Base-by-base conservation (phyloP, 164 flowering plant species). In the Platanus orientalis region DNA sequence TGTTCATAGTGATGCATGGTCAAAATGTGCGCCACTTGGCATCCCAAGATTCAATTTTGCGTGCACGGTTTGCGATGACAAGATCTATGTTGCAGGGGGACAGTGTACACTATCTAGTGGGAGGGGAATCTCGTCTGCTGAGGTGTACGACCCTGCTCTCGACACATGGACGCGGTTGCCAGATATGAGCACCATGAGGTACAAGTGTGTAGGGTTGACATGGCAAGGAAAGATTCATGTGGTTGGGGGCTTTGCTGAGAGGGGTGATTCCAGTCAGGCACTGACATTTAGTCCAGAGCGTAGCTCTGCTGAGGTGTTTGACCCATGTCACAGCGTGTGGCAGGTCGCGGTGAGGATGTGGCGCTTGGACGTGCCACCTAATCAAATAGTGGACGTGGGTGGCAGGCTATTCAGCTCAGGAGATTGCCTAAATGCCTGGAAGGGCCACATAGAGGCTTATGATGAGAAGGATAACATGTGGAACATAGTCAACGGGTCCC, bases 71-170 rank as follows among this genome's bases (percentile, higher is more conserved):
- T 60, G 66, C 36, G 83, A 79, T 24, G 63, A 69, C 44, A 84
- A 78, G 55, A 78, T 86, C 60, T 84, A 77, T 16, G 87, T 79
- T 59, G 89, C 89, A 0, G 89, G 89, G 0, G 92, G 89, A 6
- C 74, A 81, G 58, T 73, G 71, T 62, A 69, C 44, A 0, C 27
- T 73, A 60, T 65, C 36, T 0, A 47, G 71, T 29, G 81, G 75
- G 0, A 73, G 73, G 29, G 86, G 92, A 9, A 66, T 69, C 9
- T 72, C 79, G 1, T 73, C 71, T 0, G 76, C 87, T 1, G 87
- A 86, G 58, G 68, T 79, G 34, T 86, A 82, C 48, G 80, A 86
- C 49, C 81, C 81, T 0, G 21, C 7, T 0, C 29, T 58, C 0
- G 71, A 86, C 49, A 44, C 13, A 23, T 84, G 91, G 91, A 71